phyloP scores from a whole-genome alignment of 176 grass and related monocot species.

The Dactylis glomerata region DNA sequence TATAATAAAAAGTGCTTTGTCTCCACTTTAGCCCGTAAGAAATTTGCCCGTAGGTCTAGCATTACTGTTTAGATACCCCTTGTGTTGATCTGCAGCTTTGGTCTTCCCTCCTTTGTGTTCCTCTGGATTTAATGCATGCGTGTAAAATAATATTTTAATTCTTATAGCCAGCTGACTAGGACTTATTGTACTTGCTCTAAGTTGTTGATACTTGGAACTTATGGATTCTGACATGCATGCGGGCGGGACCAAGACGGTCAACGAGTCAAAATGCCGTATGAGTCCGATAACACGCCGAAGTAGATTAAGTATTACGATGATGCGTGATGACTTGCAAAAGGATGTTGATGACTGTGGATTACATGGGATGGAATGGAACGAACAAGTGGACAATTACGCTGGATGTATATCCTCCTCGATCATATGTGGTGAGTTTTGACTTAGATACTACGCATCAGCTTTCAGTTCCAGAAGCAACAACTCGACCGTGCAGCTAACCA shows the following conservation, averaged over 20 bases:
- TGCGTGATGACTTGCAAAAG: slow-evolving; percentile 15
- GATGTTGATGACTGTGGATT: slow-evolving; percentile 14
- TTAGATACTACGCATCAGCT: neutral
- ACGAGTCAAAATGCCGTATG: neutral
- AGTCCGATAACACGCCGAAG: neutral
- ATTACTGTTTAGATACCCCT: too few relatives aligned
- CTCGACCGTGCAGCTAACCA: neutral
- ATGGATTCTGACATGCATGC: neutral
- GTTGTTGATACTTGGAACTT: neutral
- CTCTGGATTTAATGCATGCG: neutral
- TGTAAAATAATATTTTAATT: too few relatives aligned
- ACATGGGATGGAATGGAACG: slow-evolving; percentile 15
- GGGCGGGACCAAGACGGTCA: neutral
- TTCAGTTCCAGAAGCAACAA: neutral
- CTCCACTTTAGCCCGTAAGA: too few relatives aligned
- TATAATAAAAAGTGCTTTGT: too few relatives aligned
- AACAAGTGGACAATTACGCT: neutral
- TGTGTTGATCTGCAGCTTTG: neutral
- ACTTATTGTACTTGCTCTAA: too few relatives aligned
- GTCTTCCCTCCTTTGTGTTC: neutral
- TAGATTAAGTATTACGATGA: neutral
- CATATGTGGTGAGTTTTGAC: neutral
- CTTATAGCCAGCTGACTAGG: too few relatives aligned
- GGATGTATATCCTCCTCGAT: neutral
- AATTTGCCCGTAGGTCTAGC: too few relatives aligned